Percentiles rank a stretch among this genome's conserved stretches.
Conservation (phyloP, 306 rosid species). For the Ceratonia siliqua region DNA sequence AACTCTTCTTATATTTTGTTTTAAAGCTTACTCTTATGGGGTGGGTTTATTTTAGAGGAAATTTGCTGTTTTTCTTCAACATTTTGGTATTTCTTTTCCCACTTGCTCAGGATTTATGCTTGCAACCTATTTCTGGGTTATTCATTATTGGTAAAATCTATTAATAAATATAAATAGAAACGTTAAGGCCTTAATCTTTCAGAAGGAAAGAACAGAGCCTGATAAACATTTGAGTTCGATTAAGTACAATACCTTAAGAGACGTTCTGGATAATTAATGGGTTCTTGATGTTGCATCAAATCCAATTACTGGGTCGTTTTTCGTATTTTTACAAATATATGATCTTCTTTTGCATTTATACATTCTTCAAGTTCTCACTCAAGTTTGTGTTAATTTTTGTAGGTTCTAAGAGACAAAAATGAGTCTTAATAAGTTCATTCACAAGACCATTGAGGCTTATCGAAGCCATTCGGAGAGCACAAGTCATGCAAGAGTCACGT, state of each 20-base stretch:
- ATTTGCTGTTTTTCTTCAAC: too few species aligned
- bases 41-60: not conserved
- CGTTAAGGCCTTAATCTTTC: not conserved
- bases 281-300: not conserved
- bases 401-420: constrained; percentile 44
- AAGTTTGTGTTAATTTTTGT: not conserved
- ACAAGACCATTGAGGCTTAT: constrained; percentile 88
- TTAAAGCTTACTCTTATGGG: not conserved
- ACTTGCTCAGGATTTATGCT: too few species aligned
- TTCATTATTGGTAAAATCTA: too few species aligned
- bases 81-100: too few species aligned
- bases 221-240: not conserved
- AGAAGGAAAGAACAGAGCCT: not conserved
- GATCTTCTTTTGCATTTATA: not conserved
- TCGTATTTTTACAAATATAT: too few species aligned
- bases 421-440: constrained; percentile 89
- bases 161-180: not conserved
- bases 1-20: not conserved
- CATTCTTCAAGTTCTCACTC: not conserved
- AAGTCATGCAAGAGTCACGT: constrained; percentile 65
- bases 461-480: constrained; percentile 73
- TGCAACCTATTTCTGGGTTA: not conserved
- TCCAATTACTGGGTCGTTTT: not conserved
- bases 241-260: too few species aligned
- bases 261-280: not conserved